These are phyloP conservation scores for Asclepias syriaca DNA, from an alignment of 257 asterid species.

Conservation along the genomic window DNA sequence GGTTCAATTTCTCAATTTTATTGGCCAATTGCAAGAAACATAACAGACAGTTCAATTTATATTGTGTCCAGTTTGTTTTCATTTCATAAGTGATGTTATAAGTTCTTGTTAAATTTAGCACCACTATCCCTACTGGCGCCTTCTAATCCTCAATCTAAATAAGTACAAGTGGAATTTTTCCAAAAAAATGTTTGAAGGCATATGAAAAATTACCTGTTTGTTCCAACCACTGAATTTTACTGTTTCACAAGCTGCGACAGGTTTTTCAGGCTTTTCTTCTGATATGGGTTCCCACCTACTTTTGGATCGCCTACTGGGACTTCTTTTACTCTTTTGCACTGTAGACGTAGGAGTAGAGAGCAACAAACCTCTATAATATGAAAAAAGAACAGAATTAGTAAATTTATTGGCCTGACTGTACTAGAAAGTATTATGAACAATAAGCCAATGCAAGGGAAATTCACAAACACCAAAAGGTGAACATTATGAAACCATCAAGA, in stretches of 20 bases:
- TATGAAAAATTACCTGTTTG: conserved; percentile 52
- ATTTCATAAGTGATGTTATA: neutral
- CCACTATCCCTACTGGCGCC: neutral
- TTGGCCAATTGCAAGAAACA: neutral
- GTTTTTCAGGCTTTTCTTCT: conserved; percentile 58
- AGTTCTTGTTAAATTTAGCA: neutral
- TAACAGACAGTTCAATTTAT: neutral
- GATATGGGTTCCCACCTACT: conserved; percentile 96
- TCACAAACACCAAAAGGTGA: conserved; percentile 1
- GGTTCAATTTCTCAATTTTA: neutral
- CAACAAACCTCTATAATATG: conserved; percentile 41
- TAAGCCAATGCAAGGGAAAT: neutral
- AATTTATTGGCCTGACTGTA: neutral
- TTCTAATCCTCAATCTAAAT: neutral
- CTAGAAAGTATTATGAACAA: neutral
- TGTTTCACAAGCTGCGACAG: conserved; percentile 39
- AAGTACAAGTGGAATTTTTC: neutral
- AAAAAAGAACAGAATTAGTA: conserved; percentile 12
- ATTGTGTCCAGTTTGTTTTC: neutral
- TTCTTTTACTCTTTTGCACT: conserved; percentile 50
- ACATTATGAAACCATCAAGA: neutral
- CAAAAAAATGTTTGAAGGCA: neutral
- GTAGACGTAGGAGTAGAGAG: conserved; percentile 41
- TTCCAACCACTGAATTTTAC: conserved; percentile 68
- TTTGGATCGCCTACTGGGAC: conserved; percentile 84